A percentile compares a stretch with the other conserved stretches of the same genome.
Conservation (phyloP, 129 eudicot species). For the Kitagawia praeruptora region DNA sequence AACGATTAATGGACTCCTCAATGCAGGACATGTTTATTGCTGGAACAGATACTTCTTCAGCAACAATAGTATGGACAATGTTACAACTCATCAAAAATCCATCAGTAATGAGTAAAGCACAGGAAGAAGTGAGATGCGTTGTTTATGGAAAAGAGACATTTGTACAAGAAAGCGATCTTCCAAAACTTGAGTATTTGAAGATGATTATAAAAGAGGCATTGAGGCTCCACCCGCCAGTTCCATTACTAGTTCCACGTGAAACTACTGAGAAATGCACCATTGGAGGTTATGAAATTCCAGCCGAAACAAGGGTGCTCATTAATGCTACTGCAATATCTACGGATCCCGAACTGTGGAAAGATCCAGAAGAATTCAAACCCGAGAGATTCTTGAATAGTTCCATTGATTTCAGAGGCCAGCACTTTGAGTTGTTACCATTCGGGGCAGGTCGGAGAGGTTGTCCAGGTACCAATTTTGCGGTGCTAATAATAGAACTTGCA, state of each 20-base stretch:
- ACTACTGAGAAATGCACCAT: conserved; percentile 16
- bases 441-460: conserved; percentile 24
- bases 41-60: conserved; percentile 18
- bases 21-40: conserved; percentile 27
- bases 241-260: conserved; percentile 20
- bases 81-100: conserved; percentile 20
- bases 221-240: conserved; percentile 27
- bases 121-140: conserved; percentile 19
- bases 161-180: conserved; percentile 18
- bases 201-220: conserved; percentile 19
- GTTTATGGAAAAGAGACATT: background rate
- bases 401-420: conserved; percentile 16
- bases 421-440: conserved; percentile 18
- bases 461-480: conserved; percentile 17
- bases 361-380: conserved; percentile 11
- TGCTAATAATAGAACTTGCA: conserved; percentile 17
- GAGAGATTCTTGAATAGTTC: conserved; percentile 17
- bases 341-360: conserved; percentile 20
- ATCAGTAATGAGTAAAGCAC: conserved; percentile 17
- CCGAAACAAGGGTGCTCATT: background rate
- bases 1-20: background rate
- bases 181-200: conserved; percentile 14
- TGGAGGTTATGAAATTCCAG: conserved; percentile 17
- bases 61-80: conserved; percentile 26
- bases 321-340: conserved; percentile 9